These are phyloP conservation scores for Trypanosoma rangeli DNA, from an alignment of 208 protist species.

Conservation along the genomic window DNA sequence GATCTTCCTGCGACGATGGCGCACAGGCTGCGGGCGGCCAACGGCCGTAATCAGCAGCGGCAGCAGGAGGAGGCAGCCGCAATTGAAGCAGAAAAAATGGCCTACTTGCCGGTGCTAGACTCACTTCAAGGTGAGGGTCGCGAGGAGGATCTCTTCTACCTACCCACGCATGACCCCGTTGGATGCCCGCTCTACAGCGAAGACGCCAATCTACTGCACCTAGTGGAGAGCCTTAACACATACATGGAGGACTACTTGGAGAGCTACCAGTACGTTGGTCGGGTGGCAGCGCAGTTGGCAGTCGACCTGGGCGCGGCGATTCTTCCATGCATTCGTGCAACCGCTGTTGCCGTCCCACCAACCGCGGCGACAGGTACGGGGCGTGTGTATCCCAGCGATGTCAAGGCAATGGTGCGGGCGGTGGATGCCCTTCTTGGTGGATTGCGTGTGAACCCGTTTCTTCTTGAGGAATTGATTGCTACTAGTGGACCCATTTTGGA, in stretches of 20 bases:
- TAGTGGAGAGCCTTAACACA: conserved; percentile 39
- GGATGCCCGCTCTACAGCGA: conserved; percentile 29
- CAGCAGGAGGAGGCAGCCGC: conserved; percentile 11
- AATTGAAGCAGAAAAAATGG: conserved; percentile 12
- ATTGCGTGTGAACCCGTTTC: conserved; percentile 35
- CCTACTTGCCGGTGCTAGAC: not conserved
- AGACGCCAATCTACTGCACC: conserved; percentile 13
- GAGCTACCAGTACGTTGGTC: conserved; percentile 33
- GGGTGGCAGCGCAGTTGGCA: conserved; percentile 39
- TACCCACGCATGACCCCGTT: conserved; percentile 18
- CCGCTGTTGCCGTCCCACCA: conserved; percentile 16
- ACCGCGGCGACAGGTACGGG: conserved; percentile 9
- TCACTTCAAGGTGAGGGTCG: conserved; percentile 7
- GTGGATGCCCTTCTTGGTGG: conserved; percentile 40
- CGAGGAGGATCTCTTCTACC: conserved; percentile 30
- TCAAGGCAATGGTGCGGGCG: conserved; percentile 12
- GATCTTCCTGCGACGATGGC: conserved; percentile 33
- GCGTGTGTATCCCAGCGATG: conserved; percentile 5
- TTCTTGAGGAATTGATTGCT: conserved; percentile 32
- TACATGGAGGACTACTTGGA: conserved; percentile 51
- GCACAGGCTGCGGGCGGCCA: conserved; percentile 15
- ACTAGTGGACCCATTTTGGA: conserved; percentile 21
- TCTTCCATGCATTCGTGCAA: conserved; percentile 27
- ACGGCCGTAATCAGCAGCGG: conserved; percentile 8
- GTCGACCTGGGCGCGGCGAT: conserved; percentile 41